Percentiles rank a stretch among this genome's conserved stretches.
phyloP scores from a whole-genome alignment of 495 filamentous ascomycete species.

The Wilcoxina mikolae region DNA sequence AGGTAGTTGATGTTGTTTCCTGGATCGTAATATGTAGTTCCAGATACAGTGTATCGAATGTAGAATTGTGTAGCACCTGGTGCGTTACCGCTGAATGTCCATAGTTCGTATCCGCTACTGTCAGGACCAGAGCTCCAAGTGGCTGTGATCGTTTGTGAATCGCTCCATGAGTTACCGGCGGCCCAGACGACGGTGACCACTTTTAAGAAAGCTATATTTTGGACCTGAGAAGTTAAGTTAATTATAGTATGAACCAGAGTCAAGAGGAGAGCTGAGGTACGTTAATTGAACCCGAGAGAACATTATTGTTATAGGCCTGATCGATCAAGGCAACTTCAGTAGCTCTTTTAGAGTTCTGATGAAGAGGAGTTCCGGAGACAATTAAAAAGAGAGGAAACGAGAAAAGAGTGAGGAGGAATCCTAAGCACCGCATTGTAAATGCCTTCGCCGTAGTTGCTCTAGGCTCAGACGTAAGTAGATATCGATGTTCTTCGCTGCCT shows the following conservation, averaged over 20 bases:
- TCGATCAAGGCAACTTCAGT: slow-evolving; percentile 23
- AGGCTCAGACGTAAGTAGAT: too few relatives aligned
- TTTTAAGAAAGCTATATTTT: slow-evolving; percentile 27
- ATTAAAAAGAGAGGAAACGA: background rate
- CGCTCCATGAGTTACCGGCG: slow-evolving; percentile 19
- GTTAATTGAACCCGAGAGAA: slow-evolving; percentile 24
- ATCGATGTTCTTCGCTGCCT: too few relatives aligned
- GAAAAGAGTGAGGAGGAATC: background rate
- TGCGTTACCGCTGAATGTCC: slow-evolving; percentile 25
- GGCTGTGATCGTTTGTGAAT: slow-evolving; percentile 17
- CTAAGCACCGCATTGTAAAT: too few relatives aligned
- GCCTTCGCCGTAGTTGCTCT: too few relatives aligned
- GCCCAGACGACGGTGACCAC: slow-evolving; percentile 25
- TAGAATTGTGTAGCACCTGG: slow-evolving; percentile 28
- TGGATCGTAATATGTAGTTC: slow-evolving; percentile 27
- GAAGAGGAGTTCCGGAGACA: background rate
- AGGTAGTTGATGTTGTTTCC: slow-evolving; percentile 23
- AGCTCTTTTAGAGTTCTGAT: slow-evolving; percentile 11
- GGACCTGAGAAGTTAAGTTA: slow-evolving; percentile 14
- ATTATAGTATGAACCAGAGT: background rate
- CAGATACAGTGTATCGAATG: slow-evolving; percentile 27
- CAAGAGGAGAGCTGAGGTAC: slow-evolving; percentile 6
- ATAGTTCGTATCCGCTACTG: slow-evolving; percentile 21
- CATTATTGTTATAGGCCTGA: slow-evolving; percentile 19
- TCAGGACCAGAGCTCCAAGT: slow-evolving; percentile 14